phyloP scores from a whole-genome alignment of 2,329 filamentous ascomycete genomes.

The Berkeleyomyces basicola region DNA sequence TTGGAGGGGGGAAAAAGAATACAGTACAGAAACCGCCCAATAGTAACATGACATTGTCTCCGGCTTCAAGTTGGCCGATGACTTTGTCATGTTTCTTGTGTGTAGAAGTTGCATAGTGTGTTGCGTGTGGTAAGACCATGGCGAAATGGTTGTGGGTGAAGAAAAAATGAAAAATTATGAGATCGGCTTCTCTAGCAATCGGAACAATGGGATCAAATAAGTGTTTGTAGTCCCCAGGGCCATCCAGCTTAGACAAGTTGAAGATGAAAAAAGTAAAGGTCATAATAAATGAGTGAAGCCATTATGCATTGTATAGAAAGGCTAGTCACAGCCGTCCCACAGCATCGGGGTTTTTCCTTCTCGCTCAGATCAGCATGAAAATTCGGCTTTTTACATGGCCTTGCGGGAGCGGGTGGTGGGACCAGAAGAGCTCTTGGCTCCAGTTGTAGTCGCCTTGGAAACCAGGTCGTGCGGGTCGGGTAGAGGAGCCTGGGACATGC shows the following conservation, averaged over 20 bases:
- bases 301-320: not conserved
- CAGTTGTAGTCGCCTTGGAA: slow-evolving; percentile 26
- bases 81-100: not conserved
- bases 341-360: not conserved
- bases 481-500: slow-evolving; percentile 49
- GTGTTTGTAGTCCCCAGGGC: not conserved
- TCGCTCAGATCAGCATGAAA: not conserved
- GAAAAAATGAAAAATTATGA: not conserved
- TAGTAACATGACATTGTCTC: not conserved
- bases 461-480: slow-evolving; percentile 58
- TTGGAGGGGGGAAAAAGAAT: not conserved
- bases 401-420: slow-evolving; percentile 51
- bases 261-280: not conserved
- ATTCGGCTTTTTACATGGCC: slow-evolving; percentile 25
- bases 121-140: not conserved
- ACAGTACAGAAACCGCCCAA: slow-evolving; percentile 4
- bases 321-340: not conserved
- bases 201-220: not conserved
- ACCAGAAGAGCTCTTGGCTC: slow-evolving; percentile 35
- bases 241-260: not conserved
- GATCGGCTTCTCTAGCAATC: not conserved
- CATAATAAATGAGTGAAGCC: not conserved
- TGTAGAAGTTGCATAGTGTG: not conserved
- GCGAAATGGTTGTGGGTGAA: not conserved
- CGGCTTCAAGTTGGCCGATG: not conserved